Conservation (phyloP, 257 asterid species). For the Fraxinus anomala region DNA sequence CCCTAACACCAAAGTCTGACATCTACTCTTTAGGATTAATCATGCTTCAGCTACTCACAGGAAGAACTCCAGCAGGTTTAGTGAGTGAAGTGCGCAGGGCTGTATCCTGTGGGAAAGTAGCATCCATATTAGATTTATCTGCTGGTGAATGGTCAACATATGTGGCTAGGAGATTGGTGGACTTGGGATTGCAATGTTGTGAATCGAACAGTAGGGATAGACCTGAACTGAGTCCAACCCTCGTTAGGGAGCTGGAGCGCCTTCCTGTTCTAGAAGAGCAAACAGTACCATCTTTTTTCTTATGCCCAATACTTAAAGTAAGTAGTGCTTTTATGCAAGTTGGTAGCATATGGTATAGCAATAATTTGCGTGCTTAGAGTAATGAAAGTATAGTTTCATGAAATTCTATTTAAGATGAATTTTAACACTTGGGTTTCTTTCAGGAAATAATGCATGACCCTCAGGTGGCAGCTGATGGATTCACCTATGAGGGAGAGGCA, state of each 20-base stretch:
- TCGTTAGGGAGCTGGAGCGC: constrained; percentile 62
- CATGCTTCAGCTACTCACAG: constrained; percentile 69
- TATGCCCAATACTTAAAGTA: constrained; percentile 82
- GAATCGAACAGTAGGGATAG: constrained; percentile 62
- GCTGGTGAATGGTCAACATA: constrained; percentile 79
- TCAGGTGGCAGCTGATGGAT: constrained; percentile 89
- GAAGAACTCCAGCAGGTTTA: constrained; percentile 51
- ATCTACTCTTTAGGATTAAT: constrained; percentile 72
- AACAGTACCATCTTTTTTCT: constrained; percentile 60
- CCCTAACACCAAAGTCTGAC: constrained; percentile 59
- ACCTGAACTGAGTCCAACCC: constrained; percentile 55
- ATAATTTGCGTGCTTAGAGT: not conserved
- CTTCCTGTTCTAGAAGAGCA: constrained; percentile 60
- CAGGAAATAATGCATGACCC: constrained; percentile 97
- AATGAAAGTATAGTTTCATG: not conserved
- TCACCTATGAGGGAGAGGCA: constrained; percentile 87
- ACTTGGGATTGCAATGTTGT: constrained; percentile 74
- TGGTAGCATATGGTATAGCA: not conserved
- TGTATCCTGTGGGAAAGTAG: constrained; percentile 39
- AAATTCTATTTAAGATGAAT: not conserved
- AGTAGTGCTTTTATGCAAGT: constrained; percentile 18
- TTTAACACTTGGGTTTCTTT: constrained; percentile 15
- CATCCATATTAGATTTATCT: constrained; percentile 59
- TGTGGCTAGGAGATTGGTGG: constrained; percentile 45
- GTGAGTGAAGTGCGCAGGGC: constrained; percentile 53